These are phyloP conservation scores for Alternaria sp. DNA, from an alignment of 2,329 filamentous ascomycete genomes.

Conservation along the genomic window DNA sequence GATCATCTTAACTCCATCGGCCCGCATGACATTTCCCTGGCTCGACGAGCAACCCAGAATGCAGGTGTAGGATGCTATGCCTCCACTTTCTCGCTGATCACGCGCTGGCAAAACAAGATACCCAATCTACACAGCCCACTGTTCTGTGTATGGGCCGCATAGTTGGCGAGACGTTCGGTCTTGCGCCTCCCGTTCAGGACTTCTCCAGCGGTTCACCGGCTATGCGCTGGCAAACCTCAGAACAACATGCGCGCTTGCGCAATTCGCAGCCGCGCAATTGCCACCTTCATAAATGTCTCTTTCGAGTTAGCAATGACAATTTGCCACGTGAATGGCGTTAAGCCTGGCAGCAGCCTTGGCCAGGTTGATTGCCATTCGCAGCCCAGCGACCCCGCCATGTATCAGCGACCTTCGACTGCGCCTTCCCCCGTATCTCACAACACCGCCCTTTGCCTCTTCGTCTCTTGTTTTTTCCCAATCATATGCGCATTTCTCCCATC, in stretches of 20 bases:
- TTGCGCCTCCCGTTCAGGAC: constrained; percentile 1
- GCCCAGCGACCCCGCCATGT: constrained; percentile 18
- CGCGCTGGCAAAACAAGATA: background rate
- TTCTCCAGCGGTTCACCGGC: constrained; percentile 9
- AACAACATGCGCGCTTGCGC: constrained; percentile 26
- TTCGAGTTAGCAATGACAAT: constrained; percentile 1
- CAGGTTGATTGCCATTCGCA: background rate
- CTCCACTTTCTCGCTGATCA: background rate
- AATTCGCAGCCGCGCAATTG: constrained; percentile 2
- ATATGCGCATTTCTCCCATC: background rate
- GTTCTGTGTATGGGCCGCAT: background rate
- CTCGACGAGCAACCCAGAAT: background rate
- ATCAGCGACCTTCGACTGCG: constrained; percentile 17
- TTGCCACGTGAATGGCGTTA: constrained; percentile 15
- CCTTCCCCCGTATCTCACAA: constrained; percentile 9
- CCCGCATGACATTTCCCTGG: background rate
- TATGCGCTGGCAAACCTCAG: constrained; percentile 9
- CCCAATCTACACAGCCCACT: background rate
- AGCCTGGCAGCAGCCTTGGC: constrained; percentile 17
- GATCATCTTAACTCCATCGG: background rate
- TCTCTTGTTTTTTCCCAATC: background rate
- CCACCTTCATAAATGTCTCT: background rate
- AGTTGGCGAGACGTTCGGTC: background rate
- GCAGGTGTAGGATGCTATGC: background rate
- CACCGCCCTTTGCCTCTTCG: constrained; percentile 22